These are phyloP conservation scores for Alternaria triticimaculans DNA, from an alignment of 2,329 filamentous ascomycete species.

Conservation along the genomic window DNA sequence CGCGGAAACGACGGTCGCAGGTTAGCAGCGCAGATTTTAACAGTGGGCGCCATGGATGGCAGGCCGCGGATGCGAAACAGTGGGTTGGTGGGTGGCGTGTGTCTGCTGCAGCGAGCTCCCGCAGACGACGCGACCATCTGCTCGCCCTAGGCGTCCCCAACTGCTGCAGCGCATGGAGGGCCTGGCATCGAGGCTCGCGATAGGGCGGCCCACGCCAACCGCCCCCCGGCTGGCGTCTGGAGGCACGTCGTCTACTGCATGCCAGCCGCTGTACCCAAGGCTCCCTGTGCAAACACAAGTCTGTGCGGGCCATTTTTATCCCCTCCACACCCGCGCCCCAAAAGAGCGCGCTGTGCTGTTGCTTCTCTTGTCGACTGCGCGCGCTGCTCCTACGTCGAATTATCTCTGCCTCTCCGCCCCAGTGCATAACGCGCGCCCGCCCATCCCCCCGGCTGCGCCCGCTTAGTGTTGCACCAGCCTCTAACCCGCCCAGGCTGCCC, in stretches of 20 bases:
- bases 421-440: slow-evolving; percentile 2
- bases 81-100: slow-evolving; percentile 26
- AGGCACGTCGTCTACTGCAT: slow-evolving; percentile 8
- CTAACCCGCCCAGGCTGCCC: slow-evolving; percentile 35
- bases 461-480: slow-evolving; percentile 33
- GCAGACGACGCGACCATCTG: slow-evolving; percentile 17
- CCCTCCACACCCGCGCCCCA: slow-evolving; percentile 25
- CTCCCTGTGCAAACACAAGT: slow-evolving; percentile 14
- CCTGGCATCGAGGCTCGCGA: slow-evolving; percentile 6
- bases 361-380: slow-evolving; percentile 2
- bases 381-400: slow-evolving; percentile 6
- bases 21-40: not conserved
- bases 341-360: slow-evolving; percentile 14
- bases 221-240: slow-evolving; percentile 21
- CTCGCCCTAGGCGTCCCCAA: slow-evolving; percentile 22
- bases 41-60: not conserved
- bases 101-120: slow-evolving; percentile 15
- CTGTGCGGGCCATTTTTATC: slow-evolving; percentile 33
- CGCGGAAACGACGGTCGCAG: not conserved
- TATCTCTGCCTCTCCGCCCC: slow-evolving; percentile 8
- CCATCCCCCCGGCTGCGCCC: slow-evolving; percentile 7
- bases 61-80: slow-evolving; percentile 32
- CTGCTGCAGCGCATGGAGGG: slow-evolving; percentile 2
- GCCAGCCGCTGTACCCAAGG: slow-evolving; percentile 18
- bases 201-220: slow-evolving; percentile 16